Conservation (phyloP, 331 rosid species). For the Arachis monticola region DNA sequence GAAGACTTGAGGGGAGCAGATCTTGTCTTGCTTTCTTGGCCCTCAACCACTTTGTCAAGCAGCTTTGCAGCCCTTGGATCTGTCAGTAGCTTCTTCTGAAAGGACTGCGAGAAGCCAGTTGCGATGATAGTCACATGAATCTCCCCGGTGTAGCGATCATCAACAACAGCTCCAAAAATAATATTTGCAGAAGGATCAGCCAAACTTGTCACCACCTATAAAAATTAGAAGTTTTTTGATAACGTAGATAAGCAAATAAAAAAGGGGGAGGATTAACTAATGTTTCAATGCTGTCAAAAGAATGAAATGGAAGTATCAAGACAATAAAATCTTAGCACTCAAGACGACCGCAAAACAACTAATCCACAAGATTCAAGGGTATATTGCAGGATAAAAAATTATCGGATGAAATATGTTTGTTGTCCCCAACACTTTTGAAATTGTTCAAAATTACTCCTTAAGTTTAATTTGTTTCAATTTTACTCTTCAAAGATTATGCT, state of each 20-base stretch:
- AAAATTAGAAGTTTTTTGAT: conserved; percentile 1
- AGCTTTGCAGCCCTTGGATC: conserved; percentile 89
- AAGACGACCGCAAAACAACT: background rate
- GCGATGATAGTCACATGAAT: conserved; percentile 95
- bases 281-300: background rate
- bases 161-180: conserved; percentile 95
- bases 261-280: background rate
- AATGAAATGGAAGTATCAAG: background rate
- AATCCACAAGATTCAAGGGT: conserved; percentile 3
- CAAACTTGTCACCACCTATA: conserved; percentile 93
- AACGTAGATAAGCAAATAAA: background rate
- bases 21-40: conserved; percentile 64
- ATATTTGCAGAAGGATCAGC: conserved; percentile 98
- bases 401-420: too few relatives aligned
- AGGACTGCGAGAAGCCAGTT: conserved; percentile 88
- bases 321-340: conserved; percentile 12
- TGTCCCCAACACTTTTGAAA: too few relatives aligned
- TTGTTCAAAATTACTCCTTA: too few relatives aligned
- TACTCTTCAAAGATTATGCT: background rate
- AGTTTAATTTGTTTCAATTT: too few relatives aligned
- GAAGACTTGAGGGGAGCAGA: conserved; percentile 57
- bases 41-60: conserved; percentile 59
- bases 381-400: background rate
- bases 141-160: conserved; percentile 88
- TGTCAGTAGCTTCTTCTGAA: conserved; percentile 78